A percentile compares a stretch with the other conserved stretches of the same genome.
Conservation (phyloP, 805 yeast genomes). For the Saccharomycopsis vini region DNA sequence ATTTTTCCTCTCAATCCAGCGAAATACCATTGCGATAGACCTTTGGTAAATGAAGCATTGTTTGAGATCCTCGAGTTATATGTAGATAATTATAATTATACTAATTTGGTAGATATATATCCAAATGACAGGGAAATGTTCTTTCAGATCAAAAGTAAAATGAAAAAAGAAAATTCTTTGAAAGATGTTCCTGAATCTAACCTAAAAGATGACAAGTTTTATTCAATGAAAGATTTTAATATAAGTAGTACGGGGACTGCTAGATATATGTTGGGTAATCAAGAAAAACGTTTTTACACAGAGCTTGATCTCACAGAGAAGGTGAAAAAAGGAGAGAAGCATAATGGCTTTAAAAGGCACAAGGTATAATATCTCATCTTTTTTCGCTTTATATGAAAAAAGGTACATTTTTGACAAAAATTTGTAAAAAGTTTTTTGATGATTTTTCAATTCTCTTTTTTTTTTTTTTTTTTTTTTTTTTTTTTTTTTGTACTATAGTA, state of each 20-base stretch:
- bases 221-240: constrained; percentile 31
- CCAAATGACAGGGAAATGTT: constrained; percentile 29
- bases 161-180: constrained; percentile 30
- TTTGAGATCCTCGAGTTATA: constrained; percentile 52
- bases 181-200: constrained; percentile 22
- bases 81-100: constrained; percentile 44
- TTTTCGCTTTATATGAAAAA: too few species aligned
- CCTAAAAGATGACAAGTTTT: constrained; percentile 37
- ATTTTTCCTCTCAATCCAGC: constrained; percentile 22
- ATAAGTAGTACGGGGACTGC: constrained; percentile 33
- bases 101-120: constrained; percentile 37
- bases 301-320: constrained; percentile 25
- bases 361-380: too few species aligned
- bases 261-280: constrained; percentile 45
- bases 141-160: constrained; percentile 36
- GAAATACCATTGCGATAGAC: constrained; percentile 27
- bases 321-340: background rate
- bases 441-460: too few species aligned
- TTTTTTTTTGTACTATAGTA: too few species aligned
- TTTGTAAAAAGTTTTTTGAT: too few species aligned
- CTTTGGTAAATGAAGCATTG: constrained; percentile 37
- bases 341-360: too few species aligned
- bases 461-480: too few species aligned
- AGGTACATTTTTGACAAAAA: too few species aligned
- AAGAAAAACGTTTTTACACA: constrained; percentile 36